Base-by-base conservation (phyloP, 1,284 basidiomycete genomes). In the Gomphus bonarii region DNA sequence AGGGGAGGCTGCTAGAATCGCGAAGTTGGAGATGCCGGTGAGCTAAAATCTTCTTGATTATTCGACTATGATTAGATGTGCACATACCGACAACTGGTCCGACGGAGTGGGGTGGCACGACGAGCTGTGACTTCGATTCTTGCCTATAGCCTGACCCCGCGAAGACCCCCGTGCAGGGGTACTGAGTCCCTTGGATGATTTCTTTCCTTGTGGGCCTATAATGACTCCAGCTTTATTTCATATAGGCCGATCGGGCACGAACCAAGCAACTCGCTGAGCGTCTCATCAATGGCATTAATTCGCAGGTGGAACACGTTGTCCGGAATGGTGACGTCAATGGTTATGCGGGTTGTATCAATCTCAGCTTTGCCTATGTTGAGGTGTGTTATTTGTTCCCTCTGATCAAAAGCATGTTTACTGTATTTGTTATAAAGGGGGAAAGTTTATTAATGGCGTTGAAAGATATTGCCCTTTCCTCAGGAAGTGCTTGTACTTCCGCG, bases 371-470 rank as follows among this genome's bases (percentile, higher is more conserved):
- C 11, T 99, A 97, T 69, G 94, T 99, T 47, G 95, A 99, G 69
- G 61, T 62, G 46, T 33, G 44, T 53, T 51, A 31, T n/a, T 25
- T 31, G 3, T 18, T 22, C 14, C n/a, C 18, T 11, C 25, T 31
- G 14, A 10, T 35, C 20, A 5, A 47, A 49, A 28, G 8, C 28
- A 44, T 28, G 22, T 12, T 50, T 9, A 30, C 25, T 38, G 22
- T 33, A 35, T 16, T 44, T 20, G 25, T 25, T 20, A 30, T 44
- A 12, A 50, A 62, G 67, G 95, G 95, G 31, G 95, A 99, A 73
- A 95, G 91, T 67, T 79, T 99, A 61, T 73, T 99, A 62, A 99
- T 99, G 97, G 95, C 97, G 18, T 73, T 99, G 64, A 99, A 99
- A 88, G 93, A 99, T 67, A 88, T 99, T 60, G 97, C 97, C 4